These are phyloP conservation scores for Fusarium ambrosium DNA, from an alignment of 2,329 filamentous ascomycete species.

Conservation along the genomic window DNA sequence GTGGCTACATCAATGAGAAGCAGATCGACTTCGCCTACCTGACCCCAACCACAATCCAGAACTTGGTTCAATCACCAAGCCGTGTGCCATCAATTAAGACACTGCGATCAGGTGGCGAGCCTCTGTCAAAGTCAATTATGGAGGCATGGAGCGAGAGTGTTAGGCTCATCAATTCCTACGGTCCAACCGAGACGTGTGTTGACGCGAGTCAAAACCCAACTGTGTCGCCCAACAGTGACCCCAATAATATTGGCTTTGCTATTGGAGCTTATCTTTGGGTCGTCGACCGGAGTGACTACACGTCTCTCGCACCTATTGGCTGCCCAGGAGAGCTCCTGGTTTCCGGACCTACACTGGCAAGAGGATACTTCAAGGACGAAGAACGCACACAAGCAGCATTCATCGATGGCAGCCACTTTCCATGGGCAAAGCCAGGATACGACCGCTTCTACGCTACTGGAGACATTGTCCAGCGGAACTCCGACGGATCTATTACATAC, in stretches of 20 bases:
- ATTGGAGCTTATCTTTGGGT: not conserved
- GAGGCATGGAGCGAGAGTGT: not conserved
- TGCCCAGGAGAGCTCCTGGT: not conserved
- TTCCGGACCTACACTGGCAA: not conserved
- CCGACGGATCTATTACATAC: not conserved
- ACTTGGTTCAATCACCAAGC: not conserved
- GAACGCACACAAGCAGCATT: not conserved
- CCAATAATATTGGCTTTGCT: not conserved
- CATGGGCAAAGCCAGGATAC: not conserved
- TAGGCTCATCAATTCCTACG: not conserved
- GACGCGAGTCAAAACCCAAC: not conserved
- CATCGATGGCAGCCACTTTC: not conserved
- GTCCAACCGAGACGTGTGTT: not conserved
- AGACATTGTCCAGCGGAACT: not conserved
- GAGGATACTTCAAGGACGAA: not conserved
- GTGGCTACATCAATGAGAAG: not conserved
- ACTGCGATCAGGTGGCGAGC: not conserved
- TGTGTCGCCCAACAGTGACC: not conserved
- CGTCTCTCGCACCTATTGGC: not conserved
- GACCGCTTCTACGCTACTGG: not conserved
- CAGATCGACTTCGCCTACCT: not conserved
- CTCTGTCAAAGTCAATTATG: not conserved
- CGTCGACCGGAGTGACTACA: not conserved
- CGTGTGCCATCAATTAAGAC: not conserved
- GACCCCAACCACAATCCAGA: not conserved